Evolutionary conservation across 495 filamentous ascomycete genomes (phyloP), one percentile per base, ranked within the genome.

Genomic region (Hyaloscypha finlandica): DNA sequence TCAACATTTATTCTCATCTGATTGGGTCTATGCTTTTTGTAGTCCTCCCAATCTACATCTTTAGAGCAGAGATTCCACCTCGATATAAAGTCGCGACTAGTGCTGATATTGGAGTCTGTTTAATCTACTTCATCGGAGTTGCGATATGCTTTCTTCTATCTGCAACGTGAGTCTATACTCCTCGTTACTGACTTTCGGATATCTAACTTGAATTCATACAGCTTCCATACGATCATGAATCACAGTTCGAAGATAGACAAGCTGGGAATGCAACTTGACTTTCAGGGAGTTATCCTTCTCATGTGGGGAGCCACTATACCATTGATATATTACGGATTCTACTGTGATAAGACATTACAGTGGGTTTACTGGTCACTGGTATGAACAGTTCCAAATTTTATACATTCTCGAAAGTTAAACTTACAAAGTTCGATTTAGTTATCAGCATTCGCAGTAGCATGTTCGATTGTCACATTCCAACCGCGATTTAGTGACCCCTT

Each of bases 291-390:
- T 57, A 73, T 86, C 16, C 62, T 83, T 9, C 73, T 86, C 11
- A 86, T 85, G 79, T 85, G 81, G 80, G 76, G 79, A 19, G 78
- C 83, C 20, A 81, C 79, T 61, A 72, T 86, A 16, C 81, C 84
- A 11, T 78, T 80, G 8, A 77, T 84, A 9, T 84, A 84, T 69
- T 86, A 84, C 69, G 77, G 76, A 59, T 83, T 86, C 70, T 74
- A 76, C 51, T 81, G 80, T 66, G 66, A 77, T 35, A 67, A 70
- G 0, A n/a, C 19, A 14, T 65, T 80, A 1, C 79, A 78, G 35
- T 62, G 64, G 4, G 4, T n/a, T 65, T 85, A 85, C 73, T 81
- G 77, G 75, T 20, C 58, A 51, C 60, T 77, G 33, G 51, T 56
- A 4, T 45, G 59, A 59, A 30, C 29, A 59, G 29, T 59, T 59